Evolutionary conservation across 2,329 filamentous ascomycete genomes (phyloP).

Genomic region (Nemania sp.): DNA sequence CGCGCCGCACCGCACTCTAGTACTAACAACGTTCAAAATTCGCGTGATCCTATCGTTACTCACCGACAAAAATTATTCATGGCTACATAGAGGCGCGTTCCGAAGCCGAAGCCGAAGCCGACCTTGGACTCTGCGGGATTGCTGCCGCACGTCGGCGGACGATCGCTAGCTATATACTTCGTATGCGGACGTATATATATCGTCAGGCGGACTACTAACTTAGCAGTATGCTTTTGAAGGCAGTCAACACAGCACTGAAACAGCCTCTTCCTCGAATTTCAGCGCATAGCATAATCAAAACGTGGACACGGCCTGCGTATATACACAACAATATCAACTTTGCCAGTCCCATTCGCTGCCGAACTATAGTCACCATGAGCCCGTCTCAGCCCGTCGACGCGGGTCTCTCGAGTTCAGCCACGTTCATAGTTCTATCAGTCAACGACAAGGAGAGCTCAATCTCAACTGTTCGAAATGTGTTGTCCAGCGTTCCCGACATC

Average conservation of each 20-base stretch:
- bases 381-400: slow-evolving; percentile 18
- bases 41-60: no score
- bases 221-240: slow-evolving; percentile 16
- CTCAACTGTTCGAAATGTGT: slow-evolving; percentile 11
- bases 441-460: slow-evolving; percentile 4
- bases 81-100: slow-evolving; percentile 9
- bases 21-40: no score
- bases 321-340: neutral
- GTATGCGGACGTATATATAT: no score
- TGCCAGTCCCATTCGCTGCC: slow-evolving; percentile 11
- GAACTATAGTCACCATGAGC: slow-evolving; percentile 12
- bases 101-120: slow-evolving; percentile 10
- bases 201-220: no score
- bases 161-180: no score
- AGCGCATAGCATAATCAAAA: neutral
- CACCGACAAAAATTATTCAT: neutral
- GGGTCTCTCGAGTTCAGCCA: slow-evolving; percentile 19
- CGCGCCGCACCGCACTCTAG: no score
- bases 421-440: slow-evolving; percentile 21
- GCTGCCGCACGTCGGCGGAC: no score
- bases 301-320: neutral
- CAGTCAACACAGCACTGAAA: neutral
- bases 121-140: neutral
- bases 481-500: slow-evolving; percentile 50
- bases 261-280: neutral